Evolutionary conservation across 768 basidiomycete species (phyloP), one percentile per base, ranked within the genome.

Genomic region (Rhodotorula toruloides): DNA sequence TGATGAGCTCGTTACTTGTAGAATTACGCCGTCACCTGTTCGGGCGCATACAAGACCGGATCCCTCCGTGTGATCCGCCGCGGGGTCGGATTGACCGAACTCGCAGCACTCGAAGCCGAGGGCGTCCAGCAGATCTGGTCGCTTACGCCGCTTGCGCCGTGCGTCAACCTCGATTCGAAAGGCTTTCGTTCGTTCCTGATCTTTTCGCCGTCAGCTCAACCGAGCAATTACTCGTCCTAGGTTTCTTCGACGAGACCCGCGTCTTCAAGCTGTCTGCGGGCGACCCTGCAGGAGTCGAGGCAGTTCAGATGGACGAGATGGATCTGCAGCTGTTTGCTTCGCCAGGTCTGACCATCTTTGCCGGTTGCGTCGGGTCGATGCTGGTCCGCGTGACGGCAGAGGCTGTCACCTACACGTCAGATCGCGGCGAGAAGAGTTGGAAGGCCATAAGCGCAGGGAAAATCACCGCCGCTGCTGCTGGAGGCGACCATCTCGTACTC

Each of bases 11-110:
- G 47, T 32, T 5, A 27, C 16, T 22, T 47, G 2, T 68, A 91
- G 88, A 81, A 80, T n/a, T 86, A 88, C 76, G 83, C 93, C 47
- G 84, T 94, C 8, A 90, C 90, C 2, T 90, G 89, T 73, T 92
- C 90, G 7, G 92, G 92, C 10, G 87, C 84, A 3, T 82, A 81
- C 54, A 89, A 84, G 67, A 83, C 85, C 4, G 91, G 92, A 4
- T 85, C 86, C 16, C 73, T 96, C 22, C 86, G 87, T 54, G 77
- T 91, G 37, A 82, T 96, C 27, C 81, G 89, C 66, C 89, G 85
- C 61, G 91, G 91, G 4, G 89, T 90, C 11, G 87, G 89, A 71
- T 86, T 91, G 74, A 34, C 19, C 61, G 86, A 87, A 72, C 72
- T 83, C 17, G 87, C 85, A 0, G 76, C 78, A 36, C 73, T 89